These are phyloP conservation scores for Earliella scabrosa DNA, from an alignment of 1,284 basidiomycete species.

Conservation along the genomic window DNA sequence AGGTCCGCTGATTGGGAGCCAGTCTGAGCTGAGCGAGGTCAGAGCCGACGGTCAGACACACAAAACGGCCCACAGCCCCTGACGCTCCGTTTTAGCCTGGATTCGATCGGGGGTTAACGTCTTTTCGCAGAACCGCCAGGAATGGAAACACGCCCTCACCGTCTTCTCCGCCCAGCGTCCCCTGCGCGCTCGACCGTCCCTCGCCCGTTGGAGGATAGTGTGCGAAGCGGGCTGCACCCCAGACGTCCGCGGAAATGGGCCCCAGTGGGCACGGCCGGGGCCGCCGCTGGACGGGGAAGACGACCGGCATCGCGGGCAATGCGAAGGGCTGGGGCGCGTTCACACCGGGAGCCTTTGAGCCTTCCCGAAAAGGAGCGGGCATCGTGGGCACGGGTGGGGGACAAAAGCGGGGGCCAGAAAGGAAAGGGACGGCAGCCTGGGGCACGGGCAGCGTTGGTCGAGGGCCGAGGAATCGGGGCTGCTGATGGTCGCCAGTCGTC, in stretches of 20 bases:
- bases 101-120: slow-evolving; percentile 20
- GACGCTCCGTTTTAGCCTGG: slow-evolving; percentile 25
- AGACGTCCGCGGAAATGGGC: not conserved
- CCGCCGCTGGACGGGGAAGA: not conserved
- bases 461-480: slow-evolving; percentile 4
- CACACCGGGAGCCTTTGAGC: slow-evolving; percentile 29
- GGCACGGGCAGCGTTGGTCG: too few relatives aligned
- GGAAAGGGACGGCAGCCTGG: slow-evolving; percentile 14
- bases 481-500: slow-evolving; percentile 1
- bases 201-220: not conserved
- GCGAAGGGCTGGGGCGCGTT: slow-evolving; percentile 6
- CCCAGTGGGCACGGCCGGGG: not conserved
- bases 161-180: too few relatives aligned
- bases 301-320: slow-evolving; percentile 3
- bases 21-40: too few relatives aligned
- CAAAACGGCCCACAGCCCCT: slow-evolving; percentile 24
- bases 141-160: too few relatives aligned
- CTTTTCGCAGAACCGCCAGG: slow-evolving; percentile 12
- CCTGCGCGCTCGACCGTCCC: not conserved
- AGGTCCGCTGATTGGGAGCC: slow-evolving; percentile 43
- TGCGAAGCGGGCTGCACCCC: too few relatives aligned
- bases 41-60: too few relatives aligned
- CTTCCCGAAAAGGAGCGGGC: slow-evolving; percentile 27
- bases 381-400: slow-evolving; percentile 12
- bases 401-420: slow-evolving; percentile 19